Percentiles rank a stretch among this genome's conserved stretches.
Conservation (phyloP, 2,329 filamentous ascomycete species). For the Claviceps arundinis region DNA sequence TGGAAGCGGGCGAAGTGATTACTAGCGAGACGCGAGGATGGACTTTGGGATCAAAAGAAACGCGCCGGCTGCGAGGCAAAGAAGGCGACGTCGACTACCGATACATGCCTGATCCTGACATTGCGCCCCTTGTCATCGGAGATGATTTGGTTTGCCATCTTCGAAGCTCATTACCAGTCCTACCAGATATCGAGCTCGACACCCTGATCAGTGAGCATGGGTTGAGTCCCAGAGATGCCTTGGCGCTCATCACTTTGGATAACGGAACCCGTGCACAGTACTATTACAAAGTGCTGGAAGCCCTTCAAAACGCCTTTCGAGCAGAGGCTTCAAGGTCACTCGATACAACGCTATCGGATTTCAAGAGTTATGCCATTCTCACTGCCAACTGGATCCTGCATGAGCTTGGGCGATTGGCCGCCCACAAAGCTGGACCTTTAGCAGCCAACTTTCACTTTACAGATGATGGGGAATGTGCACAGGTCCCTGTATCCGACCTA, state of each 20-base stretch:
- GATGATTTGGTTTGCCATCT: conserved; percentile 55
- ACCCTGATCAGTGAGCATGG: conserved; percentile 50
- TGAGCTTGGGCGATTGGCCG: conserved; percentile 56
- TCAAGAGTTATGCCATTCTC: conserved; percentile 29
- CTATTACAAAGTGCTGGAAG: conserved; percentile 54
- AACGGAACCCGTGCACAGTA: conserved; percentile 71
- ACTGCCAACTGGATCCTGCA: conserved; percentile 59
- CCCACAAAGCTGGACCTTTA: conserved; percentile 28
- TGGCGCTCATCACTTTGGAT: conserved; percentile 64
- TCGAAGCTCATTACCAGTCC: conserved; percentile 46
- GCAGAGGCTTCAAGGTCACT: conserved; percentile 7
- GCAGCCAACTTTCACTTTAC: conserved; percentile 24
- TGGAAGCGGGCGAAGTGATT: conserved; percentile 62
- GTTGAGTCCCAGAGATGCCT: conserved; percentile 69
- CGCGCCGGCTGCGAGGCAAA: conserved; percentile 71
- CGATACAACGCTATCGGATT: conserved; percentile 10
- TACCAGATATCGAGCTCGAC: conserved; percentile 58
- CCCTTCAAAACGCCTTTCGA: conserved; percentile 22
- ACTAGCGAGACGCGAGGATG: conserved; percentile 86
- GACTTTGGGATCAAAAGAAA: conserved; percentile 74
- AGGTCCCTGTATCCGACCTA: conserved; percentile 33
- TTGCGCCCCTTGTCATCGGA: conserved; percentile 66
- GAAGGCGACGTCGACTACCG: conserved; percentile 96
- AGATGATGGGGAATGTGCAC: conserved; percentile 31
- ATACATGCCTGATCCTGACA: conserved; percentile 95